Base-by-base conservation (phyloP, 192 early-diverging fungal genomes). In the Irineochytrium annulatum region DNA sequence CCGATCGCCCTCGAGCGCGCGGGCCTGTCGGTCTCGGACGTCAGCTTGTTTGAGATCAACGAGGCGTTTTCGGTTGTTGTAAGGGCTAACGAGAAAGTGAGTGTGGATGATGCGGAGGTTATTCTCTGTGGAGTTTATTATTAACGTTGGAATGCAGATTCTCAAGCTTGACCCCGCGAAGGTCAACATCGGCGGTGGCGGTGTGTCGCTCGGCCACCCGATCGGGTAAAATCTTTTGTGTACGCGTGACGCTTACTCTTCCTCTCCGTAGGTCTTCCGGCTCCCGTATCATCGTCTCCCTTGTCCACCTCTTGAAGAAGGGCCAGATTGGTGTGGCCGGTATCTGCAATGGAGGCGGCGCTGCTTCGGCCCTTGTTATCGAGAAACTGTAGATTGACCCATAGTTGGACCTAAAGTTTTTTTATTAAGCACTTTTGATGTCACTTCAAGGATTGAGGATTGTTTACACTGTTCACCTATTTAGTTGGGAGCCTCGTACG, bases 311-410 rank as follows among this genome's bases (percentile, higher is more conserved):
- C 26, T 79, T 98, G 32, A 72, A 84, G 29, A 51, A 49, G 44
- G 81, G 85, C 22, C 88, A 91, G 73, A 82, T 89, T 49, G 94
- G 93, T 59, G 85, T 84, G 62, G 92, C 94, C 52, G 93, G 75
- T 39, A 89, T 98, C 52, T 98, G 95, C 80, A 98, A 98, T 63
- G 95, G 95, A 61, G 91, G 92, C n/a, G 94, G 94, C 58, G 93
- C 91, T 67, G 93, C 93, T 4, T 90, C 90, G 3, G 80, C 93
- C 6, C 60, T 94, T 31, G 84, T 92, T 41, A 79, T 95, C 63
- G 82, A 89, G 63, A 57, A 65, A 19, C 63, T 78, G 20, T 78
- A 70, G 56, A 51, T 44, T 1, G 20, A 43, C 20, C 17, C 17
- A 43, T 43, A 20, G 17, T 43, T 43, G 41, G 41, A 43, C 20